phyloP scores from a whole-genome alignment of 2,329 filamentous ascomycete species.

The Colletotrichum simmondsii region DNA sequence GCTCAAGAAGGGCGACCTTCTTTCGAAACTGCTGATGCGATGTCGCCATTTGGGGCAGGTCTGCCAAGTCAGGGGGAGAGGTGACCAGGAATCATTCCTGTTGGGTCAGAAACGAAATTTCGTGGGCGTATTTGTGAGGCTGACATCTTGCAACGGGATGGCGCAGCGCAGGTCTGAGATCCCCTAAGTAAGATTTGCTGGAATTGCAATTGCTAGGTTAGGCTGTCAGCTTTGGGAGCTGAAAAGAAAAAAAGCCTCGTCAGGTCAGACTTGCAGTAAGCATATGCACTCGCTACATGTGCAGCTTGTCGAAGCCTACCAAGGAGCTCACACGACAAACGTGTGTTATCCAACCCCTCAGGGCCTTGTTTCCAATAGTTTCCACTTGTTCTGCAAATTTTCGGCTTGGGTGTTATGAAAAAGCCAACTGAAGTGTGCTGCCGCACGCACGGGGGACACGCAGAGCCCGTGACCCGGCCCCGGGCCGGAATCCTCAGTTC shows the following conservation, averaged over 20 bases:
- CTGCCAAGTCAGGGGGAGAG: not conserved
- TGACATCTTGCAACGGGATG: not conserved
- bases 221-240: constrained; percentile 14
- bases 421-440: constrained; percentile 19
- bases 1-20: not conserved
- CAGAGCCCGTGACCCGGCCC: not conserved
- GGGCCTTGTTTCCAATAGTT: not conserved
- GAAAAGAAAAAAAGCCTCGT: not conserved
- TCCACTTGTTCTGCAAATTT: not conserved
- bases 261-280: not conserved
- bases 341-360: not conserved
- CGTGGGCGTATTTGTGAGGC: not conserved
- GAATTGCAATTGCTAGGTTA: not conserved
- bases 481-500: constrained; percentile 8
- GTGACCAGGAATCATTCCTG: not conserved
- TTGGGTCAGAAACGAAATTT: not conserved
- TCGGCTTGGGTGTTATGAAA: not conserved
- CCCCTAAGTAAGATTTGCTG: not conserved
- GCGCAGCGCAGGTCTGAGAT: not conserved
- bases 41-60: not conserved
- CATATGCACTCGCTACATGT: not conserved
- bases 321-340: not conserved
- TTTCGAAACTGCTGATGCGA: not conserved
- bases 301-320: constrained; percentile 9
- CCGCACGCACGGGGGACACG: not conserved